phyloP scores from a whole-genome alignment of 2,329 filamentous ascomycete species.

The Davidsoniella virescens region DNA sequence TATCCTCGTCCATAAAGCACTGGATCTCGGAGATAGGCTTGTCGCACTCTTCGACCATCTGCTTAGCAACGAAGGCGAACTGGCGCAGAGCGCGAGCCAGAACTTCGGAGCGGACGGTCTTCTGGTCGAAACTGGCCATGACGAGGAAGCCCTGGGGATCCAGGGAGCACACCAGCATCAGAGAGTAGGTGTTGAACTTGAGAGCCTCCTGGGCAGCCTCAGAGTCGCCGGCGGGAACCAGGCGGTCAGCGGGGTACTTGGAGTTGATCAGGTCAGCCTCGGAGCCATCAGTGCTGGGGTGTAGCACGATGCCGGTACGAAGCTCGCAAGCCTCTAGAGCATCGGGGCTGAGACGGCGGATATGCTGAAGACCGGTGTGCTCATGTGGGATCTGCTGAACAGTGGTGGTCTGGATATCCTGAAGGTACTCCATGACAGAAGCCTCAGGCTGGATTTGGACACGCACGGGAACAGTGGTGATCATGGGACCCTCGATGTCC shows the following conservation, averaged over 20 bases:
- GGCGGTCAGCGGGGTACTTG: slow-evolving; percentile 29
- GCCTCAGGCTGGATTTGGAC: slow-evolving; percentile 27
- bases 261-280: slow-evolving; percentile 15
- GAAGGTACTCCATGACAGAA: slow-evolving; percentile 34
- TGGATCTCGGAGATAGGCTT: slow-evolving; percentile 21
- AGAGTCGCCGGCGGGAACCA: slow-evolving; percentile 37
- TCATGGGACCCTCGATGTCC: slow-evolving; percentile 43
- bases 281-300: slow-evolving; percentile 22
- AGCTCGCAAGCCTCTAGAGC: slow-evolving; percentile 39
- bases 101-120: slow-evolving; percentile 33
- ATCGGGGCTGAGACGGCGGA: slow-evolving; percentile 38
- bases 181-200: slow-evolving; percentile 41
- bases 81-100: slow-evolving; percentile 38
- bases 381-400: slow-evolving; percentile 46
- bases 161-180: slow-evolving; percentile 50
- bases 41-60: slow-evolving; percentile 28
- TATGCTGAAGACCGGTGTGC: slow-evolving; percentile 44
- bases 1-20: slow-evolving; percentile 22
- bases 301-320: slow-evolving; percentile 37
- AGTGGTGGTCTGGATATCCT: slow-evolving; percentile 38
- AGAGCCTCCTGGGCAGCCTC: slow-evolving; percentile 44
- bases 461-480: slow-evolving; percentile 42
- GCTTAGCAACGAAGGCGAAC: slow-evolving; percentile 32
- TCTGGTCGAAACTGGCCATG: slow-evolving; percentile 49
- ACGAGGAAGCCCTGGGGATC: slow-evolving; percentile 38